phyloP scores from a whole-genome alignment of 768 basidiomycete species.

The Leccinum subgranulosum region DNA sequence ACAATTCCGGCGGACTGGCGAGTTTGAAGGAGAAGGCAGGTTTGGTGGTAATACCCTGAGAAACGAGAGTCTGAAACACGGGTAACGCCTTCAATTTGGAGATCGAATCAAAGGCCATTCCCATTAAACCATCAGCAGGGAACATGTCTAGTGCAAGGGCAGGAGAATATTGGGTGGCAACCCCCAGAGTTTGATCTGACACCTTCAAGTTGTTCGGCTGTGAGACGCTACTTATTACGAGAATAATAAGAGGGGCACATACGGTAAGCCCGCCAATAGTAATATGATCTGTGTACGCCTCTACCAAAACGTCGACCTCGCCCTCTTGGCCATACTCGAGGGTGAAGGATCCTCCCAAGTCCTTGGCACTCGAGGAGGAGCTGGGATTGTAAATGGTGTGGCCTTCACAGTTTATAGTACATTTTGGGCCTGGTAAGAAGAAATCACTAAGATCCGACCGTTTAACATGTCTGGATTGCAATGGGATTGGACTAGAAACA shows the following conservation, averaged over 20 bases:
- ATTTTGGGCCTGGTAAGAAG: slow-evolving; percentile 24
- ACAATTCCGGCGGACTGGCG: slow-evolving; percentile 40
- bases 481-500: neutral
- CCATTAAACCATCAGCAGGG: slow-evolving; percentile 29
- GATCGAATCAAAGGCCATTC: slow-evolving; percentile 41
- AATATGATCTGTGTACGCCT: slow-evolving; percentile 10
- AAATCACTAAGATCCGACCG: slow-evolving; percentile 15
- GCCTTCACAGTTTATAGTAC: slow-evolving; percentile 24
- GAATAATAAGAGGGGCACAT: neutral
- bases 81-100: slow-evolving; percentile 34
- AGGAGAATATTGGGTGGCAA: slow-evolving; percentile 6
- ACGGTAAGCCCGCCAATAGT: slow-evolving; percentile 11
- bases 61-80: slow-evolving; percentile 40
- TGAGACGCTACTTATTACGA: neutral
- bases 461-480: neutral
- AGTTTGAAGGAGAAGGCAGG: slow-evolving; percentile 48
- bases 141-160: neutral
- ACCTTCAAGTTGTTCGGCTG: slow-evolving; percentile 1
- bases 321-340: neutral
- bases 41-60: slow-evolving; percentile 25
- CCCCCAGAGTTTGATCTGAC: slow-evolving; percentile 10
- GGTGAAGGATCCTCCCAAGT: neutral
- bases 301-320: neutral
- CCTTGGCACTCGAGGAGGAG: slow-evolving; percentile 5
- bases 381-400: slow-evolving; percentile 33